phyloP scores from a whole-genome alignment of 176 grass and related monocot species.

The Zoysia pacifica region DNA sequence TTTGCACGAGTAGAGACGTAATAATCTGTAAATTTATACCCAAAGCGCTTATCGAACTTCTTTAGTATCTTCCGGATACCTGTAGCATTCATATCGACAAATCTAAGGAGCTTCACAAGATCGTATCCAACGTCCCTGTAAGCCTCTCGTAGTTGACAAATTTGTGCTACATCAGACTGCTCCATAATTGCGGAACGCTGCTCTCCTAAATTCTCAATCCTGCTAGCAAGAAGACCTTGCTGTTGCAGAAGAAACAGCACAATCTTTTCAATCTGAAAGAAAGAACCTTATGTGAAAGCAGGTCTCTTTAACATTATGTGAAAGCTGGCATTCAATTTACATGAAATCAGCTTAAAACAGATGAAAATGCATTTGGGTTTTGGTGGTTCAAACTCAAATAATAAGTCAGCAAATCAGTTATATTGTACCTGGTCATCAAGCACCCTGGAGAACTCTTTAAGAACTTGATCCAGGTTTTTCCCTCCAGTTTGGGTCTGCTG shows the following conservation, averaged over 20 bases:
- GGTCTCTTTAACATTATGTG: background rate
- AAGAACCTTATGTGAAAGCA: slow-evolving; percentile 16
- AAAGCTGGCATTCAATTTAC: background rate
- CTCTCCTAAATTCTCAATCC: slow-evolving; percentile 68
- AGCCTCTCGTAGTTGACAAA: slow-evolving; percentile 60
- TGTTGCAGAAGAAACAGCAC: slow-evolving; percentile 91
- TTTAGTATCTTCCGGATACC: slow-evolving; percentile 95
- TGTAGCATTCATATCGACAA: slow-evolving; percentile 91
- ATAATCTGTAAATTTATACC: slow-evolving; percentile 83
- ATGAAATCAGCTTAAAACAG: background rate
- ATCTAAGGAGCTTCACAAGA: slow-evolving; percentile 84
- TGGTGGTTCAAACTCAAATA: slow-evolving; percentile 20
- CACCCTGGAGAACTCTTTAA: slow-evolving; percentile 89
- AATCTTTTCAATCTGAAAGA: slow-evolving; percentile 80
- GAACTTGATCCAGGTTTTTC: slow-evolving; percentile 58
- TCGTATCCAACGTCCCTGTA: slow-evolving; percentile 72
- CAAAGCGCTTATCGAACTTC: slow-evolving; percentile 90
- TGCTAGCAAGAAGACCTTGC: slow-evolving; percentile 84
- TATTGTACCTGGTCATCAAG: slow-evolving; percentile 84
- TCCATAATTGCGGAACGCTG: slow-evolving; percentile 44
- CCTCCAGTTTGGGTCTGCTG: slow-evolving; percentile 65
- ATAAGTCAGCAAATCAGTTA: background rate
- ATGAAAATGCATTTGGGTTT: background rate
- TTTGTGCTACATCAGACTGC: slow-evolving; percentile 47
- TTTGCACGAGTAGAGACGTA: slow-evolving; percentile 84